A percentile compares a stretch with the other conserved stretches of the same genome.
Evolutionary conservation across 805 yeast genomes (phyloP).

Genomic region (Saccharomyces jurei): DNA sequence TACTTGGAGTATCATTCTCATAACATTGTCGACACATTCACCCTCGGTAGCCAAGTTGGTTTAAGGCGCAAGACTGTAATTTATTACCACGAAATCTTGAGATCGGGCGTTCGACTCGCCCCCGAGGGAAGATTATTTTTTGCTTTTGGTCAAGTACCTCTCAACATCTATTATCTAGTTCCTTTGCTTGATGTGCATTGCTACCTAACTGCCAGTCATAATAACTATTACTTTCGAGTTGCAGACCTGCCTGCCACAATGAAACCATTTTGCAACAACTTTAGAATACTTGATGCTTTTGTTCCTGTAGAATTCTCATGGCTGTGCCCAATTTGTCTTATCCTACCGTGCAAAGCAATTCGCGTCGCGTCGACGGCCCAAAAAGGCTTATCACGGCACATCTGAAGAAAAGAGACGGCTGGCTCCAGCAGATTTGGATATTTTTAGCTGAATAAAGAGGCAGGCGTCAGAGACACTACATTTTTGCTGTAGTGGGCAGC

Average conservation of each 20-base stretch:
- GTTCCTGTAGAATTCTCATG: neutral
- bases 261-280: neutral
- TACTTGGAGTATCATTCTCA: too few relatives aligned
- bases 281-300: neutral
- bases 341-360: neutral
- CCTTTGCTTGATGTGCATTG: neutral
- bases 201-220: neutral
- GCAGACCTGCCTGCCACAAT: neutral
- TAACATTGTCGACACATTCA: too few relatives aligned
- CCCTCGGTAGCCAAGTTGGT: slow-evolving; percentile 26
- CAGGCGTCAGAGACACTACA: neutral
- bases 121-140: slow-evolving; percentile 19
- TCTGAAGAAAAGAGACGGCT: neutral
- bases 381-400: neutral
- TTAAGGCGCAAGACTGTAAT: slow-evolving; percentile 25
- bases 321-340: neutral
- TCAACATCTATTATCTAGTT: neutral
- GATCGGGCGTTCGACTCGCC: slow-evolving; percentile 27
- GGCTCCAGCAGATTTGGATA: neutral
- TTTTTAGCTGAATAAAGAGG: neutral
- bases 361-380: neutral
- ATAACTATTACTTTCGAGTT: neutral
- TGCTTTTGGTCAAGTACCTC: neutral
- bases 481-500: neutral
- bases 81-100: slow-evolving; percentile 14